A percentile compares a stretch with the other conserved stretches of the same genome.
These are phyloP conservation scores for Cercospora sp. DNA, from an alignment of 2,329 filamentous ascomycete genomes.

Conservation along the genomic window DNA sequence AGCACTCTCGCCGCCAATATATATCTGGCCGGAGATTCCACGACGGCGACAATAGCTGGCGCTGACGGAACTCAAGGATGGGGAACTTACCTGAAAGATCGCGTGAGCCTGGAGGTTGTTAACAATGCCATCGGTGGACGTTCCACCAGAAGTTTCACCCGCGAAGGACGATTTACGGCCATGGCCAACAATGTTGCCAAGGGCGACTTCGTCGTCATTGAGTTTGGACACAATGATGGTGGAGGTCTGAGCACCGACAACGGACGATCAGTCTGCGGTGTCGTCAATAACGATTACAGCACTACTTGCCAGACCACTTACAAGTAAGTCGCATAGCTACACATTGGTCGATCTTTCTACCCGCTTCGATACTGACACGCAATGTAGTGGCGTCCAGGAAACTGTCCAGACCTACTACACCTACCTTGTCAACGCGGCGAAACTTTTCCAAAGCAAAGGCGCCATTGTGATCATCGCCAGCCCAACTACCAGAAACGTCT, in stretches of 20 bases:
- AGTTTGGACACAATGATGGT: constrained; percentile 73
- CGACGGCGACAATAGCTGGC: constrained; percentile 52
- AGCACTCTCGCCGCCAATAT: constrained; percentile 41
- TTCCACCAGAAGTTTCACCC: constrained; percentile 64
- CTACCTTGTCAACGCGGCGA: constrained; percentile 60
- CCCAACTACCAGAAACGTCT: constrained; percentile 64
- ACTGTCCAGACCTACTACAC: constrained; percentile 62
- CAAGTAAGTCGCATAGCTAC: constrained; percentile 16
- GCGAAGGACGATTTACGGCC: constrained; percentile 63
- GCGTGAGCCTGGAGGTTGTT: constrained; percentile 52
- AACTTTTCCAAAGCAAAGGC: constrained; percentile 56
- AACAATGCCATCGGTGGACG: constrained; percentile 68
- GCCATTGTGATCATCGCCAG: constrained; percentile 61
- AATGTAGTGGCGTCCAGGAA: constrained; percentile 40
- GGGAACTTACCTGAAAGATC: constrained; percentile 61
- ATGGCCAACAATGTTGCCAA: constrained; percentile 55
- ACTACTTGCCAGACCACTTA: constrained; percentile 44
- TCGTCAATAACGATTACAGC: constrained; percentile 54
- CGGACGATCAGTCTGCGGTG: constrained; percentile 58
- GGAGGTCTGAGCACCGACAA: constrained; percentile 61
- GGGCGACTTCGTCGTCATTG: constrained; percentile 68
- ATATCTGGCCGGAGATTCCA: constrained; percentile 62
- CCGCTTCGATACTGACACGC: background rate
- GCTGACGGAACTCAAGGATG: constrained; percentile 53
- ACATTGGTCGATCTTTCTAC: background rate